Percentiles rank a stretch among this genome's conserved stretches.
phyloP scores from a whole-genome alignment of 148 eudicot species.

The Camellia lanceoleosa region DNA sequence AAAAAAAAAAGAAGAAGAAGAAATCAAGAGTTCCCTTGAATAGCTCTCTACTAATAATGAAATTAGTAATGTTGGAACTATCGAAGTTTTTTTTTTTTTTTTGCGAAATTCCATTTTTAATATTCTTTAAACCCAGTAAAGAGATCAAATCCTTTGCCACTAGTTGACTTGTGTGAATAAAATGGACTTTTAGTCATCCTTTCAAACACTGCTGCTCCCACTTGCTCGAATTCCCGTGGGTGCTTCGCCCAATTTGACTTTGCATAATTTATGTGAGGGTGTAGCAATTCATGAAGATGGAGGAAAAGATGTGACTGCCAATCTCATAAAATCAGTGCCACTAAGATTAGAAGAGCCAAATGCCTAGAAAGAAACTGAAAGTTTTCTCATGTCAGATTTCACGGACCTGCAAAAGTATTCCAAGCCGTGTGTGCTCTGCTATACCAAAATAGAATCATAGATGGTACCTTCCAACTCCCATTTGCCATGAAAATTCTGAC shows the following conservation, averaged over 20 bases:
- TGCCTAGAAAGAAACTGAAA: neutral
- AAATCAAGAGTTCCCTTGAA: neutral
- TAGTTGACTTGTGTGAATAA: neutral
- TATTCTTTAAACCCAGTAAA: neutral
- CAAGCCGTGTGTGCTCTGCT: neutral
- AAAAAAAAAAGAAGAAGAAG: no score
- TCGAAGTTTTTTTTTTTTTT: no score
- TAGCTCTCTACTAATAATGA: neutral
- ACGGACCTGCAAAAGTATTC: neutral
- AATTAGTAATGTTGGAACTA: neutral
- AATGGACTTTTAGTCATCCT: neutral
- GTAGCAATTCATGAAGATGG: neutral
- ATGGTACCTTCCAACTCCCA: neutral
- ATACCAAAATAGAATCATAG: neutral
- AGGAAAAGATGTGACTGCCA: neutral
- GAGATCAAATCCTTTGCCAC: neutral
- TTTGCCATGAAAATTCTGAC: neutral
- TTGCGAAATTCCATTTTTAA: neutral
- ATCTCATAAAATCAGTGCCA: neutral
- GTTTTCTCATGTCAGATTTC: neutral
- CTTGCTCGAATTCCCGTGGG: neutral
- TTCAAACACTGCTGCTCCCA: neutral
- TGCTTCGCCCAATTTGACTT: neutral
- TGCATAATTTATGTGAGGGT: neutral
- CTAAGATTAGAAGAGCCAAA: neutral